Evolutionary conservation across 2,329 filamentous ascomycete species (phyloP), one percentile per base, ranked within the genome.

Genomic region (Cucurbitaria berberidis): DNA sequence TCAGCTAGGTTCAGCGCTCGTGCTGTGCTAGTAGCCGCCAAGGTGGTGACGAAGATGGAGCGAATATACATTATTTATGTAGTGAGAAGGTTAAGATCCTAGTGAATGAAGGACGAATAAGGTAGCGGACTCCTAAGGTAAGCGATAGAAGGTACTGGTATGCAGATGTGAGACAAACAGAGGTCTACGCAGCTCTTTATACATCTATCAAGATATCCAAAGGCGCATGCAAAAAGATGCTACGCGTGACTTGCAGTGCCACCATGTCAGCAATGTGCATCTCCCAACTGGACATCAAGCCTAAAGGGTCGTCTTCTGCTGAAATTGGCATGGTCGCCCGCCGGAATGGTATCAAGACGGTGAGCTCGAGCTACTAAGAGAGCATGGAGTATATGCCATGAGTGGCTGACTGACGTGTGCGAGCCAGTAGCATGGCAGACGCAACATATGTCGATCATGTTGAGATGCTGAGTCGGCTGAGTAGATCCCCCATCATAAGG

Each of bases 1-100:
- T 70, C 62, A 16, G 53, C 56, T 36, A 70, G 39, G 45, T 58
- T 56, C 39, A 68, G 59, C 13, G 68, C 68, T 36, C 67, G 57
- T 6, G 59, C 55, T 48, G 65, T 67, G 56, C 59, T 68, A 48
- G 62, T 50, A 21, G 65, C 63, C 48, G 57, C 64, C 41, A 73
- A 55, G 40, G 66, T 49, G 24, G 67, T 45, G 51, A 68, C 8
- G 36, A 73, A 46, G n/a, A 61, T 46, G 35, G 62, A 60, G 51
- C 66, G 64, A 64, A 70, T 67, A 68, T 73, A 68, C 70, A 73
- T 73, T 73, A 71, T 68, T 42, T 45, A 43, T 53, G 38, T 45
- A 29, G 30, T 34, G 19, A 53, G 29, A 53, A 21, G 22, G 21
- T 21, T 44, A 30, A 32, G 29, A 30, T 29, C 30, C 36, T 55